Conservation (phyloP, 495 filamentous ascomycete genomes). For the Hypomontagnella monticulosa region DNA sequence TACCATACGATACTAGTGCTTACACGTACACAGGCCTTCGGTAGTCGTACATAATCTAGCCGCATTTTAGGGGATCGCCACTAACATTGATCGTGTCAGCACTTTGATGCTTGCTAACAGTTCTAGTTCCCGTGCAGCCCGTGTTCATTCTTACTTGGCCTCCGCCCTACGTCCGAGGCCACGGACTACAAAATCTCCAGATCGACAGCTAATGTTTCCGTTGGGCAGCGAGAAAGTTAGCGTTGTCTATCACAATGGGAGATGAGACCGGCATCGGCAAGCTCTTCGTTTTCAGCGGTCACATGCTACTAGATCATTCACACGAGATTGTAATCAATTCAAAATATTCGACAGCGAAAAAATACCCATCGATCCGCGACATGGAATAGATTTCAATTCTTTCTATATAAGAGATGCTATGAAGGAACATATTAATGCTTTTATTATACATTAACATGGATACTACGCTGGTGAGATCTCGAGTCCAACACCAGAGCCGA, state of each 20-base stretch:
- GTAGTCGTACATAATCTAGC: constrained; percentile 12
- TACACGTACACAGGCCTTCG: background rate
- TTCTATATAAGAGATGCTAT: too few species aligned
- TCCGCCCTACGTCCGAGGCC: constrained; percentile 17
- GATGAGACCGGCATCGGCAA: too few species aligned
- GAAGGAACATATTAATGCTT: too few species aligned
- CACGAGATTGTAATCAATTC: too few species aligned
- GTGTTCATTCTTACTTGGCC: constrained; percentile 1
- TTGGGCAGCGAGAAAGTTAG: constrained; percentile 1
- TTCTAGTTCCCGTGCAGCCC: constrained; percentile 29
- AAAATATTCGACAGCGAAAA: too few species aligned
- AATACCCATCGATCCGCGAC: too few species aligned
- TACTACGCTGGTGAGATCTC: constrained; percentile 32
- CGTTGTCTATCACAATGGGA: too few species aligned
- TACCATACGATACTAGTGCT: constrained; percentile 11
- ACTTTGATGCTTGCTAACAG: constrained; percentile 17
- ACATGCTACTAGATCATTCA: too few species aligned
- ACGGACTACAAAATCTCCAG: constrained; percentile 12
- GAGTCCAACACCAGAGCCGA: constrained; percentile 33
- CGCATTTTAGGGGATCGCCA: constrained; percentile 8
- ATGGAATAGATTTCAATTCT: too few species aligned
- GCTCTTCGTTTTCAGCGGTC: too few species aligned
- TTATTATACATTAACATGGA: background rate
- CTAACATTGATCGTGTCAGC: constrained; percentile 1
- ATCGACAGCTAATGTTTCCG: constrained; percentile 15